phyloP scores from a whole-genome alignment of 805 yeast genomes.

The Lipomyces spencermartinsiae region DNA sequence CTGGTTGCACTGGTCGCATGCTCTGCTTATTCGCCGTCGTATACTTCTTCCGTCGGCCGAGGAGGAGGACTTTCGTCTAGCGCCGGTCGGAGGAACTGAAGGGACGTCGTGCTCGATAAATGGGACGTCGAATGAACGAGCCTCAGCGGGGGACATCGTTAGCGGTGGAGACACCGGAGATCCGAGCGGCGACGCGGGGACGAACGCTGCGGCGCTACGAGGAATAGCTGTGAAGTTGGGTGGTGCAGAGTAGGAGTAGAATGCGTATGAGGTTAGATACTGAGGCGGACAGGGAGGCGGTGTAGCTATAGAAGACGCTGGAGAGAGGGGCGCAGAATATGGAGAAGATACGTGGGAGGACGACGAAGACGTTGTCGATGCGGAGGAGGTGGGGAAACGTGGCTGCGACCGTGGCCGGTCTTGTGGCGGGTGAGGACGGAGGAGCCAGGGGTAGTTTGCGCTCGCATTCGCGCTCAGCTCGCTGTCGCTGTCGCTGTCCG shows the following conservation, averaged over 20 bases:
- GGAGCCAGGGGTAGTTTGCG: not conserved
- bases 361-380: not conserved
- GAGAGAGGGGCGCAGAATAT: not conserved
- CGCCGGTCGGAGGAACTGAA: not conserved
- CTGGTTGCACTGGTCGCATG: slow-evolving; percentile 57
- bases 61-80: not conserved
- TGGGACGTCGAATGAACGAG: not conserved
- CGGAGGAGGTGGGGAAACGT: not conserved
- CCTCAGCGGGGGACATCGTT: not conserved
- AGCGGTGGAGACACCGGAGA: not conserved
- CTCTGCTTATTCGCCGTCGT: slow-evolving; percentile 42
- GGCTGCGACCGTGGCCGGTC: not conserved
- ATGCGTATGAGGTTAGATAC: not conserved
- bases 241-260: not conserved
- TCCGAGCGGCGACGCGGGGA: not conserved
- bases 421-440: not conserved
- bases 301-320: not conserved
- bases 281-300: not conserved
- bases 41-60: not conserved
- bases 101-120: not conserved
- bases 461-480: slow-evolving; percentile 3
- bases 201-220: not conserved
- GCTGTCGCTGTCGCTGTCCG: not conserved
- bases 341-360: not conserved
- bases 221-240: not conserved